phyloP scores from a whole-genome alignment of 2,329 filamentous ascomycete genomes.

The Cladophialophora bantiana region DNA sequence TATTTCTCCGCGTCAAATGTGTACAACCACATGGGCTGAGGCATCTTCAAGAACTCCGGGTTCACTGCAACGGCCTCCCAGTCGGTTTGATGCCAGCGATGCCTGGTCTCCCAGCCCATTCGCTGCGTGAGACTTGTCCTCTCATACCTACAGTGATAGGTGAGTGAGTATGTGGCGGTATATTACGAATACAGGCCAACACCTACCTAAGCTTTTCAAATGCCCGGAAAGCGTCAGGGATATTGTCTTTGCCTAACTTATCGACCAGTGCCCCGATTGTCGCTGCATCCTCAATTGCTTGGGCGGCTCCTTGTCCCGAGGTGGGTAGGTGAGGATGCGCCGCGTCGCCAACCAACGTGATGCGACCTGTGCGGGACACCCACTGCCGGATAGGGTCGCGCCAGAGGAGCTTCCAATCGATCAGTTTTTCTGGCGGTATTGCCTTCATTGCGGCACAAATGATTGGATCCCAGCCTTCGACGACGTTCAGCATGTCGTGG shows the following conservation, averaged over 20 bases:
- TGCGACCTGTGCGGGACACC: conserved; percentile 51
- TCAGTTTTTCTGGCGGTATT: conserved; percentile 26
- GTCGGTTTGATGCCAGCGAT: conserved; percentile 27
- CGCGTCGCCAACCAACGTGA: conserved; percentile 59
- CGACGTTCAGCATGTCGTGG: conserved; percentile 59
- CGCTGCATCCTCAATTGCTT: conserved; percentile 59
- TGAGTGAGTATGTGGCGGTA: not conserved
- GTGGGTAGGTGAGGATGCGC: conserved; percentile 60
- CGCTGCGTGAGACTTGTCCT: conserved; percentile 27
- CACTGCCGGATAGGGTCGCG: conserved; percentile 28
- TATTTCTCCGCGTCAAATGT: conserved; percentile 58
- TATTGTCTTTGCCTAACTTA: conserved; percentile 34
- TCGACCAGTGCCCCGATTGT: conserved; percentile 54
- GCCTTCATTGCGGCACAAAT: conserved; percentile 35
- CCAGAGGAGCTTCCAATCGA: conserved; percentile 31
- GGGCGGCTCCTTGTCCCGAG: conserved; percentile 56
- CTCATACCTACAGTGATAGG: conserved; percentile 28
- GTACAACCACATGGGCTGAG: conserved; percentile 58
- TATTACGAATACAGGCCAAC: not conserved
- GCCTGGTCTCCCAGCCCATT: conserved; percentile 34
- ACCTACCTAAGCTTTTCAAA: conserved; percentile 22
- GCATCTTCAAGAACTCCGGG: conserved; percentile 15
- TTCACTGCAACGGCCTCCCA: conserved; percentile 20
- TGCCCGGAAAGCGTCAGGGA: conserved; percentile 27
- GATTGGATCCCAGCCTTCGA: conserved; percentile 61